Conservation (phyloP, 139 green algal genomes). For the Medakamo hakoo region DNA sequence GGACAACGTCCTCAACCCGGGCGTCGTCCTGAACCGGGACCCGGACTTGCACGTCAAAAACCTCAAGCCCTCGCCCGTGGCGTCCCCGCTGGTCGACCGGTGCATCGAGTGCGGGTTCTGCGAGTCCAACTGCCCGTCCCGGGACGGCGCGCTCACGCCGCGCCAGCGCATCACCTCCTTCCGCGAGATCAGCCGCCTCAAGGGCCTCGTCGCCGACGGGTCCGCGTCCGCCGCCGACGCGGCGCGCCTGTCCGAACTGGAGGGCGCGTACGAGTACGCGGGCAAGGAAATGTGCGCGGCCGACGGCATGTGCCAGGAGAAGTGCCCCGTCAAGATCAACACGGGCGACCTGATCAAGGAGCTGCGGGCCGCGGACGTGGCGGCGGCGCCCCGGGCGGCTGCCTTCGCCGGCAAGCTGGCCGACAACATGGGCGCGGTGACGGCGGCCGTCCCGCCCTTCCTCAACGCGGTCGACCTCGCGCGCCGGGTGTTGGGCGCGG, state of each 20-base stretch:
- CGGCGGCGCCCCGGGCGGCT: conserved; percentile 11
- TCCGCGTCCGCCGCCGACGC: background rate
- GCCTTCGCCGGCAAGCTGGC: conserved; percentile 28
- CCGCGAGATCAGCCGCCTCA: conserved; percentile 75
- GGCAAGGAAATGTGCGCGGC: conserved; percentile 76
- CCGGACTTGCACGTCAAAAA: conserved; percentile 69
- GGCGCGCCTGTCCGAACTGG: conserved; percentile 38
- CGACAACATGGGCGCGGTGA: conserved; percentile 60
- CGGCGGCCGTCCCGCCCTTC: conserved; percentile 44
- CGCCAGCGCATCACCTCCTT: conserved; percentile 85
- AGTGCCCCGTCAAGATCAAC: conserved; percentile 98
- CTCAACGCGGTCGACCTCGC: conserved; percentile 60
- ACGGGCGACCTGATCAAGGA: conserved; percentile 85
- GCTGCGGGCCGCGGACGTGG: conserved; percentile 45
- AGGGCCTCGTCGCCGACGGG: conserved; percentile 8
- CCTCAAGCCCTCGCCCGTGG: conserved; percentile 73
- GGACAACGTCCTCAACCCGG: conserved; percentile 78
- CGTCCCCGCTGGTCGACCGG: conserved; percentile 55
- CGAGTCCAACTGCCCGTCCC: conserved; percentile 89
- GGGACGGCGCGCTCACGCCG: conserved; percentile 83
- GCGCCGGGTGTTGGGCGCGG: conserved; percentile 63
- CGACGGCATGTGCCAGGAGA: conserved; percentile 96
- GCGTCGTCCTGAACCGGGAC: conserved; percentile 62
- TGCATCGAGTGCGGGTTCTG: conserved; percentile 99
- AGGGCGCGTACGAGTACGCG: conserved; percentile 50